Evolutionary conservation across 805 yeast species (phyloP), one percentile per base, ranked within the genome.

Genomic region (Myxozyma lipomycoides): DNA sequence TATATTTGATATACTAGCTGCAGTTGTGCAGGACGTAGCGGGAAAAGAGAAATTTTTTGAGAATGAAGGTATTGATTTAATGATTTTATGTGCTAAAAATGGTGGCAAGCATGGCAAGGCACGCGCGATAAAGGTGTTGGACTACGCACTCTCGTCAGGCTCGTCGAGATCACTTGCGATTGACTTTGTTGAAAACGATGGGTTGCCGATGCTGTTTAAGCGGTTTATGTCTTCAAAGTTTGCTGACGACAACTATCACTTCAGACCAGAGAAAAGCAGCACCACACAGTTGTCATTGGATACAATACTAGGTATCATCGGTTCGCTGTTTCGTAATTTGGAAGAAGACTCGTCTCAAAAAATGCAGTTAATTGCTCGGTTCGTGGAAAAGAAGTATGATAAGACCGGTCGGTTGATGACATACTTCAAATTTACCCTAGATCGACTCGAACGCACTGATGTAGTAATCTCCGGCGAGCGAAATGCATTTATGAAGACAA

Each of bases 31-130:
- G 40, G 52, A 47, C n/a, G 37, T 43, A 3, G 24, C 15, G 2
- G 62, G 62, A 21, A 52, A 48, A 41, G 48, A 46, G 17, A 43
- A 45, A 41, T 47, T 59, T 5, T 32, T 52, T 4, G 59, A 59
- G 26, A 47, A 47, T 36, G 62, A 59, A 35, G 62, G 62, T 30
- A 40, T 59, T 1, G 62, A 59, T 40, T 43, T 59, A 17, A 54
- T 52, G 3, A 37, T 59, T n/a, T 44, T 59, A 2, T 19, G 58
- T 42, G 39, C 42, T 12, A 44, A 45, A 40, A 34, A 34, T 26
- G 58, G 51, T 17, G 60, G 62, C 9, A 51, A 43, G 36, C 52
- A 39, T 26, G 52, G 57, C 19, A 45, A 49, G 19, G 40, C 53
- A 19, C 51, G 52, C 5, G 56, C 62, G 5, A 36, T 48, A 23